Evolutionary conservation across 441 rosid genomes (phyloP).

Genomic region (Iberis amara): DNA sequence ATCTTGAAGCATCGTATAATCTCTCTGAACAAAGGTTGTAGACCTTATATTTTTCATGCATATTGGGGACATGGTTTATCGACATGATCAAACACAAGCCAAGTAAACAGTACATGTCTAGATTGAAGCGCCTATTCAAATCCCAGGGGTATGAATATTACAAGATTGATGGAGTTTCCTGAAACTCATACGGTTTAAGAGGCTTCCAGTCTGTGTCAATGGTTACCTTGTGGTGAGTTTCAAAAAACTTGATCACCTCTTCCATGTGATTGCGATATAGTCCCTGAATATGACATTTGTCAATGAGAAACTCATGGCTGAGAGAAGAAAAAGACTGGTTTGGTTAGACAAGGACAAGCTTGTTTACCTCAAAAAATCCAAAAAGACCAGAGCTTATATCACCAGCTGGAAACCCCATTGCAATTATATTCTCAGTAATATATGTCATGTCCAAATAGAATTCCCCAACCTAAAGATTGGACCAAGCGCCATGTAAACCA

Average conservation of each 20-base stretch:
- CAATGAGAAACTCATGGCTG: constrained; percentile 13
- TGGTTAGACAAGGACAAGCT: constrained; percentile 11
- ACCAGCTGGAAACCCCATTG: constrained; percentile 98
- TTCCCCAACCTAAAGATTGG: constrained; percentile 58
- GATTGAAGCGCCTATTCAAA: constrained; percentile 3
- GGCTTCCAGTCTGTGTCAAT: constrained; percentile 6
- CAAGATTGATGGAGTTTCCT: not conserved
- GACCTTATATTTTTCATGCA: constrained; percentile 86
- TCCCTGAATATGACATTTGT: constrained; percentile 47
- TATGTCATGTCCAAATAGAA: constrained; percentile 93
- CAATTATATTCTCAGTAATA: constrained; percentile 85
- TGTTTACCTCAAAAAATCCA: constrained; percentile 77
- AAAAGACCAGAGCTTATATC: constrained; percentile 95
- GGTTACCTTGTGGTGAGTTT: constrained; percentile 76
- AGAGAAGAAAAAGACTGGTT: constrained; percentile 11
- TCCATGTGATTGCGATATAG: constrained; percentile 83
- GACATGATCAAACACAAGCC: too few relatives aligned
- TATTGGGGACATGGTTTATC: too few relatives aligned
- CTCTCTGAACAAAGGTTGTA: constrained; percentile 95
- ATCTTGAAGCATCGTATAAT: constrained; percentile 78
- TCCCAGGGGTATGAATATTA: constrained; percentile 6
- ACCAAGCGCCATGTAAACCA: constrained; percentile 8
- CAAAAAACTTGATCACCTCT: constrained; percentile 76
- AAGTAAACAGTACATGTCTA: too few relatives aligned
- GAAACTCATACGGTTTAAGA: constrained; percentile 16